Conservation (phyloP, 768 basidiomycete genomes). For the Lentinula sp. region DNA sequence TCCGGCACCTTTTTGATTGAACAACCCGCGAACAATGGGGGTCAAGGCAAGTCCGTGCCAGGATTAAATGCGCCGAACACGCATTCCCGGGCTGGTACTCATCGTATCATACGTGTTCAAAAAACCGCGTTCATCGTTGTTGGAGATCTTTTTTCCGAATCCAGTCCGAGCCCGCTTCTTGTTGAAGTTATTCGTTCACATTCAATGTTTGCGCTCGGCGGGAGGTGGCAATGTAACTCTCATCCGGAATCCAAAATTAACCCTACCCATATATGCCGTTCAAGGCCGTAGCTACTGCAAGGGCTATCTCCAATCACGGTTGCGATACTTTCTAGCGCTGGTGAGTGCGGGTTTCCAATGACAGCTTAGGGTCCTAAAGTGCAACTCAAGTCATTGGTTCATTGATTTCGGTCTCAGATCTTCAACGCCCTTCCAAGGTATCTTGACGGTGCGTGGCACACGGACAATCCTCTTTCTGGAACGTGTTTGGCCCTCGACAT, state of each 20-base stretch:
- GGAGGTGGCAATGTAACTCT: not conserved
- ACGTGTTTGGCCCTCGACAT: not conserved
- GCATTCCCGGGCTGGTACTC: not conserved
- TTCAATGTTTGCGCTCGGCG: not conserved
- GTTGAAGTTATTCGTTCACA: no score
- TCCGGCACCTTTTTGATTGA: not conserved
- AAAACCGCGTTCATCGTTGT: not conserved
- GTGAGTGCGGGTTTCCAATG: not conserved
- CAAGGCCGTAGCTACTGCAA: not conserved
- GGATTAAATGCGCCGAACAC: not conserved
- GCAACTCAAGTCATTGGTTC: no score
- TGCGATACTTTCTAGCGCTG: not conserved
- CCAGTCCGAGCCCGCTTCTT: not conserved
- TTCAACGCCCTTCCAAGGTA: not conserved
- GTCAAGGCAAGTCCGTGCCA: not conserved
- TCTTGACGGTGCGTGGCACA: not conserved
- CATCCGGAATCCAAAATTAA: not conserved
- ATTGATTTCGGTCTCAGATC: not conserved
- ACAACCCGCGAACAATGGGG: not conserved
- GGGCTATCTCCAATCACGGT: not conserved
- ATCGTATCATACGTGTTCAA: not conserved
- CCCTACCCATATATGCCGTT: not conserved
- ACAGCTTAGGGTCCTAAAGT: no score
- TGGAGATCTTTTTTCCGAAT: not conserved
- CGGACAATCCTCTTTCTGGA: not conserved